These are phyloP conservation scores for Thraustochytrium sp. DNA, from an alignment of 352 stramenopile genomes.

Conservation along the genomic window DNA sequence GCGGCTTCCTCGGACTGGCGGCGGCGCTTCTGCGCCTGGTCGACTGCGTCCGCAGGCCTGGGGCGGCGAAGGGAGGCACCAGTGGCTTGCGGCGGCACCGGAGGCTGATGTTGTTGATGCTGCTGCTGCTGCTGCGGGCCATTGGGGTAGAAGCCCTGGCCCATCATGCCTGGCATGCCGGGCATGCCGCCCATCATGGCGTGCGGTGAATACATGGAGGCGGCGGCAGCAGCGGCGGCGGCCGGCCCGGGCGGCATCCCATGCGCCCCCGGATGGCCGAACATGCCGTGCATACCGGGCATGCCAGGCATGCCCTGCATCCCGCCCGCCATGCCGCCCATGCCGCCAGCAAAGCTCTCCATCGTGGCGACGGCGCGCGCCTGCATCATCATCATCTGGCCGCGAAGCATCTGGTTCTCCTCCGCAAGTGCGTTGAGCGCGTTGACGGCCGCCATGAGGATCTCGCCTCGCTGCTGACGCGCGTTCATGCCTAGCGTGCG, in stretches of 20 bases:
- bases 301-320: not conserved
- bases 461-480: not conserved
- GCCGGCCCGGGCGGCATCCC: not conserved
- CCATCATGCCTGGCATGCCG: not conserved
- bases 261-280: not conserved
- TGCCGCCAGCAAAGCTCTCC: not conserved
- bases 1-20: too few relatives aligned
- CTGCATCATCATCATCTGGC: not conserved
- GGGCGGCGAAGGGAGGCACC: not conserved
- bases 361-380: not conserved
- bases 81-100: not conserved
- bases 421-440: not conserved
- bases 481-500: not conserved
- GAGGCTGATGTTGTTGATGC: not conserved
- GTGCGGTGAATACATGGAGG: too few relatives aligned
- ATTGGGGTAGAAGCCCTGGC: not conserved
- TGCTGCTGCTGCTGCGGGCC: not conserved
- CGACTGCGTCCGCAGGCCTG: not conserved
- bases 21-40: slow-evolving; percentile 2
- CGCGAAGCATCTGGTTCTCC: not conserved
- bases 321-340: too few relatives aligned
- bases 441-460: not conserved
- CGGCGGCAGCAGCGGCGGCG: not conserved
- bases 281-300: not conserved
- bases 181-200: not conserved